These are phyloP conservation scores for Theileria orientalis DNA, from an alignment of 169 alveolate species.

Conservation along the genomic window DNA sequence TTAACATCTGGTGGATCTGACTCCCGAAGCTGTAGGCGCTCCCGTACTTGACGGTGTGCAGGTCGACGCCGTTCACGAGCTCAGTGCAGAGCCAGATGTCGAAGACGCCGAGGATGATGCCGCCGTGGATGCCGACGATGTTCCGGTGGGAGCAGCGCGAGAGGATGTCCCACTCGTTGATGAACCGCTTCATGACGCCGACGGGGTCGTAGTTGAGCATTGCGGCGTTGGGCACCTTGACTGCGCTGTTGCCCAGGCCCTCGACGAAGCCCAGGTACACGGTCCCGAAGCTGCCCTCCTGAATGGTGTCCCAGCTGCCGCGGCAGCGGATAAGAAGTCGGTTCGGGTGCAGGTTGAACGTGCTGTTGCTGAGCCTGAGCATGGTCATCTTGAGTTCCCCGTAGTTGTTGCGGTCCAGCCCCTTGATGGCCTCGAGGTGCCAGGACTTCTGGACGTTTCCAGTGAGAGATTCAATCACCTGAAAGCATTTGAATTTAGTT, in stretches of 20 bases:
- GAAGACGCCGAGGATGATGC: conserved; percentile 82
- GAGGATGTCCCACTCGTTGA: conserved; percentile 85
- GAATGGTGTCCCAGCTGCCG: conserved; percentile 61
- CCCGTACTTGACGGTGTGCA: conserved; percentile 82
- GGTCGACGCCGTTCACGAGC: conserved; percentile 79
- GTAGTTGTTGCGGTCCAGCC: conserved; percentile 31
- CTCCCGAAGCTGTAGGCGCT: too few species aligned
- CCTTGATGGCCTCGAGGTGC: conserved; percentile 63
- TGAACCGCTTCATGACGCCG: conserved; percentile 83
- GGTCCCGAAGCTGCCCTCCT: conserved; percentile 82
- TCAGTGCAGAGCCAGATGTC: conserved; percentile 87
- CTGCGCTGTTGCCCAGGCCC: conserved; percentile 73
- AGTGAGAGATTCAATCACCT: conserved; percentile 32
- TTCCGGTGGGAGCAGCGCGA: conserved; percentile 78
- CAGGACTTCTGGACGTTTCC: conserved; percentile 55
- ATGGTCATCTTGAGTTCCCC: conserved; percentile 46
- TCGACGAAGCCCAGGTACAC: conserved; percentile 77
- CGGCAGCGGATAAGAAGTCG: conserved; percentile 21
- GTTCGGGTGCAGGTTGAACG: conserved; percentile 51
- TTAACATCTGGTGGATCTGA: too few species aligned
- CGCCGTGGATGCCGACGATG: conserved; percentile 80
- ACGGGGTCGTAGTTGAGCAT: conserved; percentile 82
- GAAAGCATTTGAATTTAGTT: conserved; percentile 40
- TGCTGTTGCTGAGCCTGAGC: conserved; percentile 36
- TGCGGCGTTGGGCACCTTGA: conserved; percentile 81